Evolutionary conservation across 768 basidiomycete species (phyloP), one percentile per base, ranked within the genome.

Genomic region (Podaxis rugospora): DNA sequence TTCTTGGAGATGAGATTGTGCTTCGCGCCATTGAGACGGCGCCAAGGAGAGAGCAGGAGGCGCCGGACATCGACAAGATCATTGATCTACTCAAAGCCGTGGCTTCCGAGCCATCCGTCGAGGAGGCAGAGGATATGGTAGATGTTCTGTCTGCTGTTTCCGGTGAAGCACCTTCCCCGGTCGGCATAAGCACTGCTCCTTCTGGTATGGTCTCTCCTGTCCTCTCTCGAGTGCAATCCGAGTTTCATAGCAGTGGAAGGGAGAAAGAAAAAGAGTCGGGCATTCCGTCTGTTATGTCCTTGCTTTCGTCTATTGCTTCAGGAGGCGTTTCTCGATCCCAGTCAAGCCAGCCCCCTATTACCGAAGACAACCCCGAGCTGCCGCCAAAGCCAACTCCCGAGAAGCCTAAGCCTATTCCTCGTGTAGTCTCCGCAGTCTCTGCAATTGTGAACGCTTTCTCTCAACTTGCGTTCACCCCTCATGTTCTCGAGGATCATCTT

Each of bases 1-100:
- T 90, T 50, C 71, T 90, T 3, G 88, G 83, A 3, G 86, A 91
- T 62, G 89, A 90, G 71, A 76, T 86, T 21, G 88, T 90, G 4
- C 68, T 83, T 49, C 77, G 83, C 53, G 76, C 74, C 36, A 77
- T 78, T 9, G 85, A 85, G 66, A 27, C 23, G 14, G 7, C 13
- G 5, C 69, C 61, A 21, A 68, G 70, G 32, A 66, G 67, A 13
- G 61, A 50, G 46, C 28, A 63, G 1, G 71, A 68, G 2, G 53
- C 49, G n/a, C 62, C 54, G 32, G 70, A 65, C 13, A 67, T 63
- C 47, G 69, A 62, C 3, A 65, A 62, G n/a, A 62, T 74, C 5
- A 58, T 65, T 11, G 63, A 66, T 5, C 70, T 73, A 64, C 66
- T 85, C 21, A 77, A 78, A 37, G 67, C 84, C 1, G 68, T 87